Conservation (phyloP, 2,329 filamentous ascomycete genomes). For the Fusarium liriodendri region DNA sequence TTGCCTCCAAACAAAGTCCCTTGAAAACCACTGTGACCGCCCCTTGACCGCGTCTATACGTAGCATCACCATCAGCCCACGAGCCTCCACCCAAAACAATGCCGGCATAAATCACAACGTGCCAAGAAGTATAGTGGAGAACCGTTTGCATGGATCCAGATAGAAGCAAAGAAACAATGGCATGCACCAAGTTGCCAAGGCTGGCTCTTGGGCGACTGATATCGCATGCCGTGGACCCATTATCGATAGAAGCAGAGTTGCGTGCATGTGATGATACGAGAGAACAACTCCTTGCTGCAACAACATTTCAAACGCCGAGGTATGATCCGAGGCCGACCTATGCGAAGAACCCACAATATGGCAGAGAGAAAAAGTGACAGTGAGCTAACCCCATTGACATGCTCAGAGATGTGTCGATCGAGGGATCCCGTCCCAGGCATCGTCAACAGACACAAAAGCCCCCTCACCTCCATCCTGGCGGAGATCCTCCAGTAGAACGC, state of each 20-base stretch:
- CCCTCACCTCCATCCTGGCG: conserved; percentile 83
- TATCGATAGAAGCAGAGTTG: background rate
- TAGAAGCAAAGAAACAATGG: background rate
- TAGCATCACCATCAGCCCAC: background rate
- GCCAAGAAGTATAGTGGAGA: background rate
- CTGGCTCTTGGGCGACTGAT: background rate
- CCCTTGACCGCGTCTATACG: conserved; percentile 20
- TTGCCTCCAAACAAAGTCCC: background rate
- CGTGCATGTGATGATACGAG: background rate
- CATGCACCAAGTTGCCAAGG: background rate
- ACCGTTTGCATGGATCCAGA: background rate
- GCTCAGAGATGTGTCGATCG: conserved; percentile 49
- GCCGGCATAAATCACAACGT: conserved; percentile 1
- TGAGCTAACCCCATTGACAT: background rate
- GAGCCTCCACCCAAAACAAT: conserved; percentile 1
- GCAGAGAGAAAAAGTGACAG: conserved; percentile 8
- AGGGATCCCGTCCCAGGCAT: conserved; percentile 60
- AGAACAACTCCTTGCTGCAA: conserved; percentile 27
- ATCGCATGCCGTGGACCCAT: background rate
- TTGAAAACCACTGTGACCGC: background rate
- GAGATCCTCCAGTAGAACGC: conserved; percentile 85
- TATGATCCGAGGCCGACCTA: conserved; percentile 33
- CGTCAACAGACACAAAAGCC: conserved; percentile 77
- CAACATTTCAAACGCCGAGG: conserved; percentile 37
- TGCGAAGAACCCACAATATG: conserved; percentile 23